Evolutionary conservation across 306 rosid genomes (phyloP).

Genomic region (Cicer yamashitae): DNA sequence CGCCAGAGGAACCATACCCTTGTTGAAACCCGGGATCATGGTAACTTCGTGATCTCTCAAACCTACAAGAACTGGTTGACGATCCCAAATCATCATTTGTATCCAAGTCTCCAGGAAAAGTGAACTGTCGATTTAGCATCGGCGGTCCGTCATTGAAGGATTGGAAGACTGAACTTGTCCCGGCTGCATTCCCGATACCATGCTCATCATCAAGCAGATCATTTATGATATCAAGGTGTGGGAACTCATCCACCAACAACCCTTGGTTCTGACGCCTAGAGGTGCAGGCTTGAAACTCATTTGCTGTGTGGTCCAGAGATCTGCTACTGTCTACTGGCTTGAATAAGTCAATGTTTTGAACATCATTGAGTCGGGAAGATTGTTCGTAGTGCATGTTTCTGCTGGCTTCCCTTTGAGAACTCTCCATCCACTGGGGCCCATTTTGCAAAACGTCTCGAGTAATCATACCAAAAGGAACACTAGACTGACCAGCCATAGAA

Average conservation of each 20-base stretch:
- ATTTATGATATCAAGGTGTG: slow-evolving; percentile 94
- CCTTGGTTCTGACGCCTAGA: slow-evolving; percentile 81
- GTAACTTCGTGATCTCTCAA: slow-evolving; percentile 83
- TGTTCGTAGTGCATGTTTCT: slow-evolving; percentile 60
- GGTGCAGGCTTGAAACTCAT: slow-evolving; percentile 64
- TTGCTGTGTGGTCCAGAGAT: slow-evolving; percentile 53
- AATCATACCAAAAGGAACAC: slow-evolving; percentile 65
- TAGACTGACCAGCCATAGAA: slow-evolving; percentile 56
- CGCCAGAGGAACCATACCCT: slow-evolving; percentile 56
- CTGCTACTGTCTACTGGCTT: slow-evolving; percentile 59
- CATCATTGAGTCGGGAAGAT: slow-evolving; percentile 56
- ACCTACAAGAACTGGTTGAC: slow-evolving; percentile 72
- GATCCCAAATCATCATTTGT: slow-evolving; percentile 66
- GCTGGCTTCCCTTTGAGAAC: slow-evolving; percentile 66
- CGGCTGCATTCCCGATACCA: slow-evolving; percentile 55
- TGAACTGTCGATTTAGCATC: slow-evolving; percentile 73
- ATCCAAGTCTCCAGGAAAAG: slow-evolving; percentile 76
- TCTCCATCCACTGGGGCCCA: slow-evolving; percentile 71
- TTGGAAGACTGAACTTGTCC: slow-evolving; percentile 55
- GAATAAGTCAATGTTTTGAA: slow-evolving; percentile 64
- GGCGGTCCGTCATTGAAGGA: slow-evolving; percentile 60
- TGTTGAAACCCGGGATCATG: slow-evolving; percentile 74
- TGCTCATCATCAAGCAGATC: slow-evolving; percentile 95
- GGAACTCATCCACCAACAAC: slow-evolving; percentile 79
- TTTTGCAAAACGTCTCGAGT: slow-evolving; percentile 63